A percentile compares a stretch with the other conserved stretches of the same genome.
Evolutionary conservation across 2,329 filamentous ascomycete genomes (phyloP).

Genomic region (Botrytis elliptica): DNA sequence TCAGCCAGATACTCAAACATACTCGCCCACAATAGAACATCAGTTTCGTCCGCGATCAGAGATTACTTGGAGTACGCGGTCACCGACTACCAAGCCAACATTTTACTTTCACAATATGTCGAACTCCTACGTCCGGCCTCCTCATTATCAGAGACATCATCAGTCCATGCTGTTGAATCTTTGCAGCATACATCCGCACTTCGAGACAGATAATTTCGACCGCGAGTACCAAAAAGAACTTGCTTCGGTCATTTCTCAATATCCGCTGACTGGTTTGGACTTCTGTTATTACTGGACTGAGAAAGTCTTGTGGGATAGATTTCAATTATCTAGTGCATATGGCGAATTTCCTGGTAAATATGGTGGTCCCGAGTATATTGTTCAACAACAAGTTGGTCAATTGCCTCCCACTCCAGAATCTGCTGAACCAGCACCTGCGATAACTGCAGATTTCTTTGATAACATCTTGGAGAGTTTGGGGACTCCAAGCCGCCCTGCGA

Average conservation of each 20-base stretch:
- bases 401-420: background rate
- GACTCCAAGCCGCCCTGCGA: background rate
- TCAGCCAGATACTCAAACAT: background rate
- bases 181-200: background rate
- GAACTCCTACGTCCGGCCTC: background rate
- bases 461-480: background rate
- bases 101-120: background rate
- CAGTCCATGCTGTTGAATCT: conserved; percentile 5
- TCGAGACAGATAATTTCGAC: conserved; percentile 8
- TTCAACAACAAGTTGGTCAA: background rate
- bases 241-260: background rate
- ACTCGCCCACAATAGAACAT: background rate
- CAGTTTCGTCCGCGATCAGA: background rate
- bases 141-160: conserved; percentile 14
- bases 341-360: conserved; percentile 11
- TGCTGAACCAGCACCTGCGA: background rate
- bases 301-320: background rate
- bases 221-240: conserved; percentile 4
- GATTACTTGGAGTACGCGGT: background rate
- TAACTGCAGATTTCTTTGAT: background rate
- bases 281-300: conserved; percentile 15
- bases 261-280: background rate
- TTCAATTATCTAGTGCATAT: background rate
- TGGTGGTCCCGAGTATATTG: background rate
- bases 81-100: background rate